Percentiles rank a stretch among this genome's conserved stretches.
These are phyloP conservation scores for Berberis thunbergii DNA, from an alignment of 164 flowering plant genomes.

Conservation along the genomic window DNA sequence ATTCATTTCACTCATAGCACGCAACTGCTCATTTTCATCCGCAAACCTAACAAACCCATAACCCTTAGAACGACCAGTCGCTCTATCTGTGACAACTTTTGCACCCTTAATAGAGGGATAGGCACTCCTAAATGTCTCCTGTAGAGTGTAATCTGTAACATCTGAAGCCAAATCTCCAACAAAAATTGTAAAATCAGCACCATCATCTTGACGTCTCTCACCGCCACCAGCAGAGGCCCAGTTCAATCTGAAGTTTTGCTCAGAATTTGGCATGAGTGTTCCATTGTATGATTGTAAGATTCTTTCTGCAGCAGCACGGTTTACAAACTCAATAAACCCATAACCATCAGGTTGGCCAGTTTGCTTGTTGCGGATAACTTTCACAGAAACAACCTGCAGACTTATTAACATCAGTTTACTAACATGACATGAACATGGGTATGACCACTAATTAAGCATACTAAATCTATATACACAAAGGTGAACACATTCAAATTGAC, in stretches of 20 bases:
- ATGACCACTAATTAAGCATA: too few relatives aligned
- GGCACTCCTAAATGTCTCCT: conserved; percentile 60
- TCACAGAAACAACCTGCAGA: conserved; percentile 51
- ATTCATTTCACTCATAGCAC: conserved; percentile 92
- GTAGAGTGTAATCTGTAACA: conserved; percentile 71
- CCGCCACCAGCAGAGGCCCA: conserved; percentile 87
- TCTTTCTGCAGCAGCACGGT: conserved; percentile 73
- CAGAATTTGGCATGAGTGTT: conserved; percentile 60
- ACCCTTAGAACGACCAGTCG: conserved; percentile 87
- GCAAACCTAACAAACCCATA: conserved; percentile 95
- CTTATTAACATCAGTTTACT: too few relatives aligned
- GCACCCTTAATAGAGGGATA: conserved; percentile 86
- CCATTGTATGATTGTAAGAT: conserved; percentile 67
- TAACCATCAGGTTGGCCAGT: conserved; percentile 72
- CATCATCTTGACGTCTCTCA: conserved; percentile 63
- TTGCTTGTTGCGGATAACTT: conserved; percentile 82
- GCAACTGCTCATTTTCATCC: conserved; percentile 75
- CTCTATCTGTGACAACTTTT: conserved; percentile 85
- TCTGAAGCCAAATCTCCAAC: conserved; percentile 95
- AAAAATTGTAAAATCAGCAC: conserved; percentile 68
- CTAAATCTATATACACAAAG: too few relatives aligned
- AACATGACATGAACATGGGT: too few relatives aligned
- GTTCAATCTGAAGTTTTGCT: conserved; percentile 66
- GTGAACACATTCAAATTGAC: too few relatives aligned
- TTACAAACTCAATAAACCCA: conserved; percentile 85